phyloP scores from a whole-genome alignment of 495 filamentous ascomycete genomes.

The Annulohypoxylon stygium region DNA sequence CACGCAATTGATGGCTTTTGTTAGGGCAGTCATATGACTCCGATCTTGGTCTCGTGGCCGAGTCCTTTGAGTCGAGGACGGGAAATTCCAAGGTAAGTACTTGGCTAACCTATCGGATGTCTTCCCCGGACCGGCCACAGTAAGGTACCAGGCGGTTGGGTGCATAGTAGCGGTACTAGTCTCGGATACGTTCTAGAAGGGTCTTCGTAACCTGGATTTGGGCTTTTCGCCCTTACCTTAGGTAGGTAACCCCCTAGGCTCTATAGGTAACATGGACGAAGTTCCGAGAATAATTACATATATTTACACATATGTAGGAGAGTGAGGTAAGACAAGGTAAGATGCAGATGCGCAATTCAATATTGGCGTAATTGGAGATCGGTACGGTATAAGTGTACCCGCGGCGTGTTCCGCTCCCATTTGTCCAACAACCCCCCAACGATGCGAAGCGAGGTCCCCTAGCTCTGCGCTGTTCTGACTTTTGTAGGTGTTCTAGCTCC shows the following conservation, averaged over 20 bases:
- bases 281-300: not conserved
- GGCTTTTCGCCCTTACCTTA: not conserved
- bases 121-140: conserved; percentile 18
- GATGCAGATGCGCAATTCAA: conserved; percentile 28
- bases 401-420: conserved; percentile 42
- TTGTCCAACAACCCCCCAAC: conserved; percentile 26
- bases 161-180: conserved; percentile 33
- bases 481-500: conserved; percentile 3
- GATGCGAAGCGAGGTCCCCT: not conserved
- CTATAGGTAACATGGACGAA: not conserved
- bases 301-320: not conserved
- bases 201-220: conserved; percentile 5
- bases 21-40: conserved; percentile 34
- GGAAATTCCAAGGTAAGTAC: conserved; percentile 2
- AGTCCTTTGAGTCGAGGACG: conserved; percentile 18
- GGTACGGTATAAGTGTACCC: not conserved
- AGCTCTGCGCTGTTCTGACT: not conserved
- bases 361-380: not conserved
- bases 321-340: not conserved
- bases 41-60: conserved; percentile 29
- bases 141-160: conserved; percentile 38
- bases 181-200: conserved; percentile 20
- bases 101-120: conserved; percentile 32
- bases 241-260: not conserved
- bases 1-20: conserved; percentile 14